Percentiles rank a stretch among this genome's conserved stretches.
These are phyloP conservation scores for Malassezia japonica DNA, from an alignment of 1,284 basidiomycete species.

Conservation along the genomic window DNA sequence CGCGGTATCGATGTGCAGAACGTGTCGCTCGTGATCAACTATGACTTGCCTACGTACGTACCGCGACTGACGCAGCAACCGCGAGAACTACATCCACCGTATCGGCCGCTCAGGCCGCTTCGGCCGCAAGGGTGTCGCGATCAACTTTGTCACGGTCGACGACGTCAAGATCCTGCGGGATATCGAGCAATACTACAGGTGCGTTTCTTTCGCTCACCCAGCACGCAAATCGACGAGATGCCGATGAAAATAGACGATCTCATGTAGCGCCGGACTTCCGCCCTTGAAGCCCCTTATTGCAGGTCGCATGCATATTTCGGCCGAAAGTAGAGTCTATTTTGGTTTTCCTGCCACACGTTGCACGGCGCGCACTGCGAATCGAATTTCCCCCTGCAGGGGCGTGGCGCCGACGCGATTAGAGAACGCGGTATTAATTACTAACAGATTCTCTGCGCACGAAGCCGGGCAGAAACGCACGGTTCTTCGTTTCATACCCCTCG, in stretches of 20 bases:
- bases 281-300: too few relatives aligned
- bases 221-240: constrained; percentile 47
- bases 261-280: too few relatives aligned
- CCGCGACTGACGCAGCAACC: constrained; percentile 67
- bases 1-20: constrained; percentile 98
- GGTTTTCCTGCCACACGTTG: too few relatives aligned
- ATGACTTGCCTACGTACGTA: constrained; percentile 64
- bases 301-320: too few relatives aligned
- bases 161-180: constrained; percentile 43
- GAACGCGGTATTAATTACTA: too few relatives aligned
- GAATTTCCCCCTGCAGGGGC: too few relatives aligned
- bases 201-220: constrained; percentile 1
- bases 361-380: too few relatives aligned
- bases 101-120: constrained; percentile 92
- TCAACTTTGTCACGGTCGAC: constrained; percentile 62
- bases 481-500: too few relatives aligned
- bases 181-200: constrained; percentile 41
- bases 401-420: too few relatives aligned
- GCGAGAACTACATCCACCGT: constrained; percentile 97
- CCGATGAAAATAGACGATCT: constrained; percentile 47
- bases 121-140: constrained; percentile 70
- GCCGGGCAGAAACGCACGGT: too few relatives aligned
- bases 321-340: too few relatives aligned
- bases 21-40: constrained; percentile 96
- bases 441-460: too few relatives aligned